Conservation (phyloP, 2,329 filamentous ascomycete species). For the Mycogone perniciosa region DNA sequence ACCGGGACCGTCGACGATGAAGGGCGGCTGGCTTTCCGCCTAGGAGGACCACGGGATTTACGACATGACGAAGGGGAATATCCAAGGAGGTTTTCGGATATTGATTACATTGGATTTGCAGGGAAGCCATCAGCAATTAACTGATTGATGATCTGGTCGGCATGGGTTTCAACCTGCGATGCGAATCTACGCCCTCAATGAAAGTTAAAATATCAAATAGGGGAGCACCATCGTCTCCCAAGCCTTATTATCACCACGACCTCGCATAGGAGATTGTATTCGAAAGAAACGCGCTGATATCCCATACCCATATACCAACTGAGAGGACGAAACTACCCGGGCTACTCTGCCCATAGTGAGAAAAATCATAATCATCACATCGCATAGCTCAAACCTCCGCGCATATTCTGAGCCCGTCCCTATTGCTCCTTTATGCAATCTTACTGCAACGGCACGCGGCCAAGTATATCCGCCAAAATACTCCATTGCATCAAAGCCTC, state of each 20-base stretch:
- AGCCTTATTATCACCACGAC: no score
- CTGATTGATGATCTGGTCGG: no score
- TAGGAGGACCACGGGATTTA: background rate
- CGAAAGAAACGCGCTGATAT: background rate
- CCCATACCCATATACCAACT: background rate
- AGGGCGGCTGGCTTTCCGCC: background rate
- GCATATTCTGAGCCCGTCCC: background rate
- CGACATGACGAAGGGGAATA: no score
- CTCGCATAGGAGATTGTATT: no score
- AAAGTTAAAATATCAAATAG: no score
- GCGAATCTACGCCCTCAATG: no score
- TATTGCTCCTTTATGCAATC: background rate
- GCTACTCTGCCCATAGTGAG: background rate
- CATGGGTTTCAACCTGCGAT: no score
- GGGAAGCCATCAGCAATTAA: no score
- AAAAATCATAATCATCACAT: background rate
- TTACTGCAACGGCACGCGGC: constrained; percentile 35
- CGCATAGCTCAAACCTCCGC: background rate
- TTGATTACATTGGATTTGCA: no score
- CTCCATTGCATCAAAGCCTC: constrained; percentile 34
- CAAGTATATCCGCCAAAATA: constrained; percentile 38
- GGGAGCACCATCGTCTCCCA: no score
- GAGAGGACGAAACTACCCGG: background rate
- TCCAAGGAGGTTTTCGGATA: no score
- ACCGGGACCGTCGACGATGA: constrained; percentile 16